Conservation (phyloP, 2,329 filamentous ascomycete genomes). For the Sporothrix globosa region DNA sequence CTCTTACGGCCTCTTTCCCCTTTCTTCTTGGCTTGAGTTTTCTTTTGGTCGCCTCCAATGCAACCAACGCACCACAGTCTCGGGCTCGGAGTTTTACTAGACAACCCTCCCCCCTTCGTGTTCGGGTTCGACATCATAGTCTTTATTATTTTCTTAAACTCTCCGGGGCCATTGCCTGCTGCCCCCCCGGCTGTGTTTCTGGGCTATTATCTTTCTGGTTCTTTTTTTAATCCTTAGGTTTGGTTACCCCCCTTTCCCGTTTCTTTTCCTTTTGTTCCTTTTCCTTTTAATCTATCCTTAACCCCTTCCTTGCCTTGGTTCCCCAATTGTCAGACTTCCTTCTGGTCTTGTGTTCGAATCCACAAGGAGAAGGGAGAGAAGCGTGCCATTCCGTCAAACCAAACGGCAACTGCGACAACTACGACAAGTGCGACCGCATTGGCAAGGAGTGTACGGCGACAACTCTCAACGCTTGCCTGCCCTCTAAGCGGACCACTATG, state of each 20-base stretch:
- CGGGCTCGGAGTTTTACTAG: conserved; percentile 29
- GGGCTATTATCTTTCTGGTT: background rate
- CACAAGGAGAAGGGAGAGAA: conserved; percentile 2
- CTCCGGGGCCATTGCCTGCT: conserved; percentile 7
- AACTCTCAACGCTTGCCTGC: background rate
- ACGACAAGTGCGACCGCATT: background rate
- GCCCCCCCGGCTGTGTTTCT: background rate
- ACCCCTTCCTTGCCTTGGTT: background rate
- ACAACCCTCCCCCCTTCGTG: conserved; percentile 6
- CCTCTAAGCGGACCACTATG: conserved; percentile 41
- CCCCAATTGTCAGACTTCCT: background rate
- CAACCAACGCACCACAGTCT: background rate
- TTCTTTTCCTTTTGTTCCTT: background rate
- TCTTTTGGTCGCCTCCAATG: background rate
- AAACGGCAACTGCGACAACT: background rate
- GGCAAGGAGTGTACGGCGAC: background rate
- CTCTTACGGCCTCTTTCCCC: background rate
- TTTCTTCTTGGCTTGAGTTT: background rate
- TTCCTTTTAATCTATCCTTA: background rate
- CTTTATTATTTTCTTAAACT: background rate
- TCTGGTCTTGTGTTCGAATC: background rate
- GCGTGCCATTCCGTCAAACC: background rate
- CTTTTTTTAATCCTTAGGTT: background rate
- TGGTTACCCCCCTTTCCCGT: background rate
- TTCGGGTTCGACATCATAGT: conserved; percentile 28